Conservation (phyloP, 2,329 filamentous ascomycete genomes). For the Pseudogymnoascus sp. region DNA sequence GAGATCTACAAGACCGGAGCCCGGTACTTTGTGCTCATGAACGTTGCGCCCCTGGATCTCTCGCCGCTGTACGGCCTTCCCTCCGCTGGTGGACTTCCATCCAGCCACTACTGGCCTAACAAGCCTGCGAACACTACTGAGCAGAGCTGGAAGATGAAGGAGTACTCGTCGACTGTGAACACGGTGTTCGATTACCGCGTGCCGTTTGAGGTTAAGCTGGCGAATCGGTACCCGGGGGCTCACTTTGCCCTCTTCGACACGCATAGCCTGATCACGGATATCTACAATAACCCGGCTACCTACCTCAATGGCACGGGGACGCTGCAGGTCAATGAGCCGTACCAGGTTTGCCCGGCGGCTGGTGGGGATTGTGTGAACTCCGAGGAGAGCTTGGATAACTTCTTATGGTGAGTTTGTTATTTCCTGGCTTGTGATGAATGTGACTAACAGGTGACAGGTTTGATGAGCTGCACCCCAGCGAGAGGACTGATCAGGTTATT, state of each 20-base stretch:
- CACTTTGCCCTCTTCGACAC: conserved; percentile 60
- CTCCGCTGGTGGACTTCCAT: conserved; percentile 34
- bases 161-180: conserved; percentile 45
- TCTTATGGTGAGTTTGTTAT: conserved; percentile 50
- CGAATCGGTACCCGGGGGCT: conserved; percentile 47
- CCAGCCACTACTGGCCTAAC: conserved; percentile 38
- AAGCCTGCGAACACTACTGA: conserved; percentile 40
- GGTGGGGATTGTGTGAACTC: conserved; percentile 31
- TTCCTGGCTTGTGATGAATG: neutral
- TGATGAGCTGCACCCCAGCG: conserved; percentile 65
- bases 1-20: conserved; percentile 57
- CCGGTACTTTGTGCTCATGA: conserved; percentile 65
- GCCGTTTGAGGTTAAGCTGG: conserved; percentile 37
- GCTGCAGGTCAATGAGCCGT: conserved; percentile 47
- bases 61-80: conserved; percentile 55
- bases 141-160: conserved; percentile 39
- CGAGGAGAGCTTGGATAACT: conserved; percentile 45
- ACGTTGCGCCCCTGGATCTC: conserved; percentile 58
- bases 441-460: conserved; percentile 15
- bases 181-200: conserved; percentile 41
- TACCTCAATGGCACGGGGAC: conserved; percentile 57
- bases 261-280: conserved; percentile 55
- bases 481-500: conserved; percentile 51
- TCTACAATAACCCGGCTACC: conserved; percentile 49
- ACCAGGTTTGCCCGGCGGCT: conserved; percentile 42